A percentile compares a stretch with the other conserved stretches of the same genome.
Evolutionary conservation across 169 alveolate genomes (phyloP).

Genomic region (Besnoitia besnoiti): DNA sequence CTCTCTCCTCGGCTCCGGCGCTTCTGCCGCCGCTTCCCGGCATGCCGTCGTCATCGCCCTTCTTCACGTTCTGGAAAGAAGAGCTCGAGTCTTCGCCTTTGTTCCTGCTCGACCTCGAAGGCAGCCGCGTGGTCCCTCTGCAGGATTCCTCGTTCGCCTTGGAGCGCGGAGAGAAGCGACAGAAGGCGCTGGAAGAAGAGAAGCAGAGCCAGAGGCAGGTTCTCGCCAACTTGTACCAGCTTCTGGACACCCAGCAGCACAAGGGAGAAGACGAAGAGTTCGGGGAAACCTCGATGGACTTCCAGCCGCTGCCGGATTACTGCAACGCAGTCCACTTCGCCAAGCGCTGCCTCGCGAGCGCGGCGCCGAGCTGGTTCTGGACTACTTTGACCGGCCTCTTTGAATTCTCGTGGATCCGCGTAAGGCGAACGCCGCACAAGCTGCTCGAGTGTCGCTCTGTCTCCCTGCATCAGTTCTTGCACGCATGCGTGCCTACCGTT

Average conservation of each 20-base stretch:
- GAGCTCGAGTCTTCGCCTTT: background rate
- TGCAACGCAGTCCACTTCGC: background rate
- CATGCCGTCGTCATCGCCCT: background rate
- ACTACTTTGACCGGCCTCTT: background rate
- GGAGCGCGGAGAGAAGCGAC: background rate
- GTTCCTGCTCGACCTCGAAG: background rate
- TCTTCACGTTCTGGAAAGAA: background rate
- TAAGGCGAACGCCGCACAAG: background rate
- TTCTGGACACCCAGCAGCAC: background rate
- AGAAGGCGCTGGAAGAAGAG: background rate
- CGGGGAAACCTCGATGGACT: background rate
- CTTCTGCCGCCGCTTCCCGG: constrained; percentile 1
- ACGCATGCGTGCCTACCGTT: too few relatives aligned
- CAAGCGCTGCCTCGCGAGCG: background rate
- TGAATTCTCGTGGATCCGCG: background rate
- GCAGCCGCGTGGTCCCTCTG: background rate
- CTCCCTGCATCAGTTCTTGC: background rate
- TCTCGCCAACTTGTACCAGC: background rate
- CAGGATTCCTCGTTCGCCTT: background rate
- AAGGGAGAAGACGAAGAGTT: background rate
- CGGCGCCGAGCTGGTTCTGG: constrained; percentile 8
- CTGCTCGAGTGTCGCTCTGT: background rate
- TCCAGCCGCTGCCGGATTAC: background rate
- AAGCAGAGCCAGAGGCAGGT: background rate
- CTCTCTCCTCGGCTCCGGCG: background rate